Evolutionary conservation across 306 rosid genomes (phyloP).

Genomic region (Amphicarpaea edgeworthii): DNA sequence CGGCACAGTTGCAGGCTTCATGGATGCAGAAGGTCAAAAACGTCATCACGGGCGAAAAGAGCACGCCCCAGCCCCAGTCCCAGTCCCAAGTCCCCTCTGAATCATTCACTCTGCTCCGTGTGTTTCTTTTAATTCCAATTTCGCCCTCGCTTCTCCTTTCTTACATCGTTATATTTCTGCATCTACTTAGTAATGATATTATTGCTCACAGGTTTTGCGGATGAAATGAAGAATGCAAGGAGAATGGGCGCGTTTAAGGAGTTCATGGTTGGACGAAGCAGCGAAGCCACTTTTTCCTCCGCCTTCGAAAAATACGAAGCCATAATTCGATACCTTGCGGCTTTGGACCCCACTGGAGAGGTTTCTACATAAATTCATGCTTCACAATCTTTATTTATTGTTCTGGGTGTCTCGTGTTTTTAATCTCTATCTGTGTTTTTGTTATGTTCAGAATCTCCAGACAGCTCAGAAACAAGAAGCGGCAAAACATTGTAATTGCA

Average conservation of each 20-base stretch:
- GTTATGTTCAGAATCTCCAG: conserved; percentile 62
- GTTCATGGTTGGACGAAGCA: conserved; percentile 83
- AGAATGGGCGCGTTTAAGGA: conserved; percentile 73
- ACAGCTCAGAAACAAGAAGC: conserved; percentile 73
- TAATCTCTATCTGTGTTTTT: too few relatives aligned
- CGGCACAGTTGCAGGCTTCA: conserved; percentile 64
- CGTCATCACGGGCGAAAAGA: conserved; percentile 71
- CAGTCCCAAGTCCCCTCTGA: conserved; percentile 48
- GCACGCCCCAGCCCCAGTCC: background rate
- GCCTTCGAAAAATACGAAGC: conserved; percentile 80
- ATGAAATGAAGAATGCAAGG: conserved; percentile 76
- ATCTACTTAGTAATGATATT: background rate
- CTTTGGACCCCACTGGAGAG: conserved; percentile 80
- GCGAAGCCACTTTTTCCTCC: conserved; percentile 73
- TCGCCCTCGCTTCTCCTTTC: background rate
- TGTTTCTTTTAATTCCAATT: conserved; percentile 38
- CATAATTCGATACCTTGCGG: conserved; percentile 73
- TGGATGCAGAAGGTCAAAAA: conserved; percentile 85
- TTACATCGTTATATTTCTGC: too few relatives aligned
- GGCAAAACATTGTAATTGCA: conserved; percentile 78
- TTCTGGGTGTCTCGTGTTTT: background rate
- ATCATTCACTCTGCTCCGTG: conserved; percentile 73
- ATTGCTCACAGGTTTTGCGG: conserved; percentile 66
- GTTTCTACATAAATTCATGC: conserved; percentile 41
- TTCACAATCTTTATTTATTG: background rate